Conservation (phyloP, 2,329 filamentous ascomycete genomes). For the Aspergillus hiratsukae region DNA sequence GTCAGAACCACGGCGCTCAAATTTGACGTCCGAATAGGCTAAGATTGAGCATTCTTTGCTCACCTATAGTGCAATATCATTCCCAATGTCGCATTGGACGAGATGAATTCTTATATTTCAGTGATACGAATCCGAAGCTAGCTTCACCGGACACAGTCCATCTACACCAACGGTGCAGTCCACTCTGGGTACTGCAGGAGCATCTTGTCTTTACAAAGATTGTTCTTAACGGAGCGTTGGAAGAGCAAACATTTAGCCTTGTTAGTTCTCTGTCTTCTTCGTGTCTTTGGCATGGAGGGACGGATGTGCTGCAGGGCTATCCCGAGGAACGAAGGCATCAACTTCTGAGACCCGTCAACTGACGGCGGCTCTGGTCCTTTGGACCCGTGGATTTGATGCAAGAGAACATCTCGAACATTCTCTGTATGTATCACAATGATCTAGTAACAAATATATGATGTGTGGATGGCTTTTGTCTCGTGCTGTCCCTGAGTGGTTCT, state of each 20-base stretch:
- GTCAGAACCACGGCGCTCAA: not conserved
- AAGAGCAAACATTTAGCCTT: constrained; percentile 47
- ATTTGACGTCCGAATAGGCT: not conserved
- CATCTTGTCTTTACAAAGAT: constrained; percentile 60
- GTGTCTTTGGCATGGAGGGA: constrained; percentile 11
- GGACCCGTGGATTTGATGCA: constrained; percentile 33
- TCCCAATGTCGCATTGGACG: not conserved
- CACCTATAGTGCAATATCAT: not conserved
- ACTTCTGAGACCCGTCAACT: constrained; percentile 23
- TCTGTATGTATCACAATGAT: constrained; percentile 3
- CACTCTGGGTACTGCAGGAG: constrained; percentile 67
- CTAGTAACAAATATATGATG: not conserved
- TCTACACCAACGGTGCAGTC: constrained; percentile 64
- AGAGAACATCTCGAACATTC: constrained; percentile 39
- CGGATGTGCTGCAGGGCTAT: constrained; percentile 14
- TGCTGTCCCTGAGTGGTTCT: not conserved
- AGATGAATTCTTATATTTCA: not conserved
- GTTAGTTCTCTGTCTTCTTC: constrained; percentile 21
- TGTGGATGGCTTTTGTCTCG: not conserved
- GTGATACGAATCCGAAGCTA: constrained; percentile 1
- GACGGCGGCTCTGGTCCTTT: constrained; percentile 13
- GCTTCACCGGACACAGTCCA: not conserved
- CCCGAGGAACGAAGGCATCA: constrained; percentile 36
- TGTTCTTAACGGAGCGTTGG: constrained; percentile 82
- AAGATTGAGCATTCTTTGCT: not conserved